Base-by-base conservation (phyloP, 176 grass and related monocot species). In the Hsuehochloa calcarea region DNA sequence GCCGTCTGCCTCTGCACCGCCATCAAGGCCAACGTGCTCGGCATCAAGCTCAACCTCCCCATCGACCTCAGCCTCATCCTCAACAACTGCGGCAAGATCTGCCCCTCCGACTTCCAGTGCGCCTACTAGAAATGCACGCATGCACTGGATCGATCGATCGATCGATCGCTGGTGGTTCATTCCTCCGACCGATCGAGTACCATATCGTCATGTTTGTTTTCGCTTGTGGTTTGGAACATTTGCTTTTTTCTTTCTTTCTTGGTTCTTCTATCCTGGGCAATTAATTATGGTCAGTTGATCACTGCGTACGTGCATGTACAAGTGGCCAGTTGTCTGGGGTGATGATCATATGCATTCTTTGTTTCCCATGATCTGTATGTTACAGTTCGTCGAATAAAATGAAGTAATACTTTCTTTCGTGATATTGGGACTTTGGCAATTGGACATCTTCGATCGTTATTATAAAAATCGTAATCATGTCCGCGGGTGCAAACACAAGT, bases 1-100 rank as follows among this genome's bases (percentile, higher is more conserved):
- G 90, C 82, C 76, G 71, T 82, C 26, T 91, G 90, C 90, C 90
- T 91, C 64, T 91, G 90, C 90, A 85, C 82, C 35, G 82, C 85
- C 77, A 75, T 91, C 54, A 91, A 78, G 77, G 90, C 90, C 70
- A 85, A 91, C 77, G 35, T 91, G 4, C 70, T 88, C 3, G 90
- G 90, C 1, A 40, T 91, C 77, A 65, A 82, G 4, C 85, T 91
- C 44, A 88, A 88, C 70, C 1, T 91, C 26, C 86, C 85, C 63
- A 13, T 82, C 77, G 77, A 88, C 46, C 56, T 91, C 58, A 81
- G 35, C 86, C 72, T 88, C 82, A 51, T 88, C 86, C 86, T 78
- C 45, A 86, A 90, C 79, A 63, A 77, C 84, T 90, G 88, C 47
- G 78, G 84, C 79, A 90, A 72, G 88, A 45, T 15, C 31, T 75